Percentiles rank a stretch among this genome's conserved stretches.
Evolutionary conservation across 257 asterid species (phyloP).

Genomic region (Schizonepeta tenuifolia): DNA sequence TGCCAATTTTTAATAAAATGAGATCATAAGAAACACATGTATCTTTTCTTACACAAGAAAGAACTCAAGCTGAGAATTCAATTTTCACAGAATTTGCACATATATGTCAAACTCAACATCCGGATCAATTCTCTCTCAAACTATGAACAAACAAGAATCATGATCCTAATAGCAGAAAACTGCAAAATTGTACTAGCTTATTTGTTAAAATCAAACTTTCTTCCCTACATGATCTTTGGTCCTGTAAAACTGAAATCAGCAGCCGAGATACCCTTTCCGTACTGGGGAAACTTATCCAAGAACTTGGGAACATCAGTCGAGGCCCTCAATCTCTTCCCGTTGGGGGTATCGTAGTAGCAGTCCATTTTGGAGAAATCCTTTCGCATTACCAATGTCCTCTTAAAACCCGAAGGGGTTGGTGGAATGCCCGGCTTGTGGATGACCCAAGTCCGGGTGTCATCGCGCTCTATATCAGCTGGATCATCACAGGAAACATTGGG

Average conservation of each 20-base stretch:
- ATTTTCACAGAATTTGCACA: not conserved
- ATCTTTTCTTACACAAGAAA: slow-evolving; percentile 3
- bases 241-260: slow-evolving; percentile 53
- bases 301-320: slow-evolving; percentile 42
- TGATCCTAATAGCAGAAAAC: not conserved
- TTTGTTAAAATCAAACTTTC: not conserved
- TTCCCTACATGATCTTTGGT: slow-evolving; percentile 49
- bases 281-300: slow-evolving; percentile 47
- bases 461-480: slow-evolving; percentile 52
- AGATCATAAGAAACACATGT: slow-evolving; percentile 6
- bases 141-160: not conserved
- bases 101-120: not conserved
- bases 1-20: not conserved
- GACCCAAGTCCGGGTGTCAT: slow-evolving; percentile 52
- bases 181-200: not conserved
- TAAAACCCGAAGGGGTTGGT: slow-evolving; percentile 59
- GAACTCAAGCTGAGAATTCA: no score
- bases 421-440: slow-evolving; percentile 63
- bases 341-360: slow-evolving; percentile 52
- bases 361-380: slow-evolving; percentile 48
- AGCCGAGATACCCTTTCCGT: slow-evolving; percentile 22
- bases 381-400: slow-evolving; percentile 45
- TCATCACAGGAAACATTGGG: slow-evolving; percentile 45
- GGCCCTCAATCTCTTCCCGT: slow-evolving; percentile 56
- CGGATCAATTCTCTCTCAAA: not conserved